Conservation (phyloP, 345 rosid genomes). For the Lepidium africanum region DNA sequence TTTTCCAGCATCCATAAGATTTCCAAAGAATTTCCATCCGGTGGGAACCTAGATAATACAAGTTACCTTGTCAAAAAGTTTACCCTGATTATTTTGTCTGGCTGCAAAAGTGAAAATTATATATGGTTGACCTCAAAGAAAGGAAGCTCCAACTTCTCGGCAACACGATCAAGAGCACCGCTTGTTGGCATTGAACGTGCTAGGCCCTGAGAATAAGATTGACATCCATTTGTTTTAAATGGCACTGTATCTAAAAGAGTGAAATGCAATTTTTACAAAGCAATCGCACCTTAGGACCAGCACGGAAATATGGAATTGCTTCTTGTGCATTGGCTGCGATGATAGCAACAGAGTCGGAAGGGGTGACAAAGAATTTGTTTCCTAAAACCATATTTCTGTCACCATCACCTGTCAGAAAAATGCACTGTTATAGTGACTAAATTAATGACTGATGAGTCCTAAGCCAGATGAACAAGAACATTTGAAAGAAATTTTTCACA, state of each 20-base stretch:
- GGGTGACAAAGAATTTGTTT: slow-evolving; percentile 75
- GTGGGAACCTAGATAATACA: slow-evolving; percentile 69
- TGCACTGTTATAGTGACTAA: background rate
- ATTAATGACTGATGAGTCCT: background rate
- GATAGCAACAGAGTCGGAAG: slow-evolving; percentile 91
- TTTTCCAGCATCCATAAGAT: slow-evolving; percentile 95
- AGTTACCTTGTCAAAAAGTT: slow-evolving; percentile 16
- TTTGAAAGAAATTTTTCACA: background rate
- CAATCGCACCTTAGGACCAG: slow-evolving; percentile 65
- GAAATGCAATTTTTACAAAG: background rate
- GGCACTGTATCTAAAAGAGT: background rate
- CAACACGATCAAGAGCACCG: slow-evolving; percentile 94
- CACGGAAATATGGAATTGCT: slow-evolving; percentile 73
- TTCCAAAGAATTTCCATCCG: slow-evolving; percentile 96
- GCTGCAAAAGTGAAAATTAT: background rate
- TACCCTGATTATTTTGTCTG: background rate
- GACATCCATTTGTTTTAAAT: background rate
- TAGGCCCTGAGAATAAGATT: slow-evolving; percentile 51
- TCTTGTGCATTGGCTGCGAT: slow-evolving; percentile 87
- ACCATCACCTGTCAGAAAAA: slow-evolving; percentile 67
- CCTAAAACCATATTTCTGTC: slow-evolving; percentile 97
- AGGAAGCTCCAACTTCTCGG: slow-evolving; percentile 69
- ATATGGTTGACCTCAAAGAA: slow-evolving; percentile 68
- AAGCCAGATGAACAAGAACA: background rate
- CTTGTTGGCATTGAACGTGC: slow-evolving; percentile 98